These are phyloP conservation scores for Candida albicans DNA, from an alignment of 1,139 yeast species.

Conservation along the genomic window DNA sequence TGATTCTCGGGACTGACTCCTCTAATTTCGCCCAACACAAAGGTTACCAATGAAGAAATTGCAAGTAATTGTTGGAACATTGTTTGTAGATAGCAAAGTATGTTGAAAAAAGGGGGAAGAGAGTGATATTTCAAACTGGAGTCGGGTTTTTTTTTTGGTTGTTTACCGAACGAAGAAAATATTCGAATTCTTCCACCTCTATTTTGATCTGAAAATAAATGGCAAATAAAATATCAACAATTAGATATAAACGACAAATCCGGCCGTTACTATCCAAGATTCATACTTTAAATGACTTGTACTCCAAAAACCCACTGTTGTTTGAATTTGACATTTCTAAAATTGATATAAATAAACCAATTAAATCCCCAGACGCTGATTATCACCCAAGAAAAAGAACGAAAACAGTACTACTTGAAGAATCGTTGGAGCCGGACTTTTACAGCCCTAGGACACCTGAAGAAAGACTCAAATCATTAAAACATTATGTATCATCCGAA, in stretches of 20 bases:
- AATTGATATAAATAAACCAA: not conserved
- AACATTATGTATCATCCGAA: constrained; percentile 4
- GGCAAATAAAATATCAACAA: constrained; percentile 1
- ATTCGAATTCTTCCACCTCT: not conserved
- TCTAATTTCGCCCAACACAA: constrained; percentile 12
- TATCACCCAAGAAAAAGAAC: not conserved
- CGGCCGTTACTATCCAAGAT: constrained; percentile 41
- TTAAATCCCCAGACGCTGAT: not conserved
- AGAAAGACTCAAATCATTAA: constrained; percentile 5
- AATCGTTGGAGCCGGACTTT: not conserved
- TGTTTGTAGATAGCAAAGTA: not conserved
- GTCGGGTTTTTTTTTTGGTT: not conserved
- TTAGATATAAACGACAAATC: constrained; percentile 34
- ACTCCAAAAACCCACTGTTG: constrained; percentile 25
- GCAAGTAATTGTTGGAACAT: constrained; percentile 3
- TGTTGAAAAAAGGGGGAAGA: not conserved
- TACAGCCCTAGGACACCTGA: constrained; percentile 1
- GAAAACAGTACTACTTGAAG: not conserved
- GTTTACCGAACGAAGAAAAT: not conserved
- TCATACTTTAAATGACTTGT: constrained; percentile 32
- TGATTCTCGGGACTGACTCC: constrained; percentile 43
- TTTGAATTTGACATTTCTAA: constrained; percentile 9
- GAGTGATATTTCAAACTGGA: too few species aligned
- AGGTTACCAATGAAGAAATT: constrained; percentile 1
- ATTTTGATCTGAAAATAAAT: not conserved